Evolutionary conservation across 2,329 filamentous ascomycete species (phyloP).

Genomic region (Zasmidium angulare): DNA sequence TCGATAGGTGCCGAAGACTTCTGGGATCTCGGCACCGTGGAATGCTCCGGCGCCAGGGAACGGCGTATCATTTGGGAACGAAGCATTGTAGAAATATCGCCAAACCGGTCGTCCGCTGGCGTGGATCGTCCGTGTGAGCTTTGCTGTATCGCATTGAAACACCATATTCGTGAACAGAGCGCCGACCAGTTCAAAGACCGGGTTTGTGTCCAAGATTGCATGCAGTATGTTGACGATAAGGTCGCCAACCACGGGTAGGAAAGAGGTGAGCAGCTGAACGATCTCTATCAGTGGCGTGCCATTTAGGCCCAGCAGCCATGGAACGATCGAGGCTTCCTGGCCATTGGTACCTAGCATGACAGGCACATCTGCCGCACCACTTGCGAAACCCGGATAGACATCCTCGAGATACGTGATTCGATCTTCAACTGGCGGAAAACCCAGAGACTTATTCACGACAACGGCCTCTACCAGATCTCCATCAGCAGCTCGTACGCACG

Average conservation of each 20-base stretch:
- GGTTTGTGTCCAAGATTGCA: neutral
- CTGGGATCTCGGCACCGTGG: constrained; percentile 34
- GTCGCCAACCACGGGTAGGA: neutral
- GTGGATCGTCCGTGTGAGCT: neutral
- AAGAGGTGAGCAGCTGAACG: neutral
- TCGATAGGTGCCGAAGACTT: constrained; percentile 34
- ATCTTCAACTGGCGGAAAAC: constrained; percentile 33
- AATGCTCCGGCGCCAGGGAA: constrained; percentile 11
- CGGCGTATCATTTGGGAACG: constrained; percentile 31
- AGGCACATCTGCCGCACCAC: constrained; percentile 28
- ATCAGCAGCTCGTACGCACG: constrained; percentile 30
- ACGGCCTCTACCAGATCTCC: constrained; percentile 29
- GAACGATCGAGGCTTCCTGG: constrained; percentile 27
- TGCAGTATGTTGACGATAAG: neutral
- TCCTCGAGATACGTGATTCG: constrained; percentile 31
- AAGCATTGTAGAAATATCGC: constrained; percentile 39
- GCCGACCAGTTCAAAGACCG: neutral
- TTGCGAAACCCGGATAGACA: constrained; percentile 9
- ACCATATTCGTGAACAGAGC: neutral
- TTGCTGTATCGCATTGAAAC: constrained; percentile 20
- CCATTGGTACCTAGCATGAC: constrained; percentile 34
- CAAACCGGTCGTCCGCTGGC: constrained; percentile 29
- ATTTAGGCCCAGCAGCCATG: neutral
- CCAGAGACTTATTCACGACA: constrained; percentile 27
- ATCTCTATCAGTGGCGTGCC: neutral